Evolutionary conservation across 2,329 filamentous ascomycete genomes (phyloP), one percentile per base, ranked within the genome.

Genomic region (Trichoderma sp.): DNA sequence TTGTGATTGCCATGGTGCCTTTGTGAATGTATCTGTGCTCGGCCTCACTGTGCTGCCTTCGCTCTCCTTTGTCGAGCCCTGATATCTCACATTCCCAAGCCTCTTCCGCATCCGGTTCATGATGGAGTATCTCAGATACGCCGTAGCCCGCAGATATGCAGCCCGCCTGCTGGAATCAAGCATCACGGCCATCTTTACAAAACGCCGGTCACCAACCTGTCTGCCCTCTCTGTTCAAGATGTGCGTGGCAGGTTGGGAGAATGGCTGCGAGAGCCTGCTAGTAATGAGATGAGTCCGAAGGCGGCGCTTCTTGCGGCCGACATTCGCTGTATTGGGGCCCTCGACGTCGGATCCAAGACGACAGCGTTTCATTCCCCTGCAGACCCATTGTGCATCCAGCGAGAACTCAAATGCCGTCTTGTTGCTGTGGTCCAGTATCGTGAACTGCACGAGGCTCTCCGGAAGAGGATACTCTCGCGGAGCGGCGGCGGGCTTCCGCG

Each of bases 261-360:
- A 93, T 1, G 91, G 91, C 62, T 85, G 87, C 11, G 91, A 93
- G 0, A 93, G 87, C 8, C 90, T 86, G 24, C 90, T 93, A 1
- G 92, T 93, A 77, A 93, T 88, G 57, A 93, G 84, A 24, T 86
- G 81, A 3, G 88, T 82, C 1, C 90, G 86, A 4, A 93, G 81
- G 4, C 91, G 86, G 28, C 91, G 88, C 80, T 93, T 93, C 84
- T 94, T 93, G 78, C 82, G 84, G 78, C 83, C 78, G 71, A 89
- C 74, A n/a, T 74, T 76, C 32, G 83, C 83, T 0, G 86, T 88
- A 75, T 85, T 83, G 65, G 84, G 86, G 69, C 85, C 88, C 73
- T 91, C 89, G 57, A 91, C 86, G 74, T 92, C 90, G 43, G 87
- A 85, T 2, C 82, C 74, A 6, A 84, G 80, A 28, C 90, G 86